phyloP scores from a whole-genome alignment of 345 rosid genomes.

The Aurinia saxatilis region DNA sequence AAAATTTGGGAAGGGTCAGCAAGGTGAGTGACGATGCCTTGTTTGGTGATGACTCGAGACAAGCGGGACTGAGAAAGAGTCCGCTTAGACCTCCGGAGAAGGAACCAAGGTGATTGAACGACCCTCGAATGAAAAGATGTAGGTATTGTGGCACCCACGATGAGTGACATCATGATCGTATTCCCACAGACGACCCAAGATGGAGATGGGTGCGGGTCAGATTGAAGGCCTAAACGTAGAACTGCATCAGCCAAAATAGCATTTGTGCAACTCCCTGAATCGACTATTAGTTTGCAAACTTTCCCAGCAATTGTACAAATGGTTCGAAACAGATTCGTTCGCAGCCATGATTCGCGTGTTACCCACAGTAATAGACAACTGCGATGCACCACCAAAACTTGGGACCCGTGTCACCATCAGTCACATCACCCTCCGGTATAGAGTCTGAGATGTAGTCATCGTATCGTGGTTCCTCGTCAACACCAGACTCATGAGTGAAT shows the following conservation, averaged over 20 bases:
- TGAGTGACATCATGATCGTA: too few relatives aligned
- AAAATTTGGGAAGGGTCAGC: too few relatives aligned
- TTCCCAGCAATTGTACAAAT: background rate
- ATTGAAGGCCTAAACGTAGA: background rate
- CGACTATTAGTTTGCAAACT: background rate
- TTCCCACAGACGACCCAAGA: too few relatives aligned
- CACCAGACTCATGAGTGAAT: too few relatives aligned
- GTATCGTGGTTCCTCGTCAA: background rate
- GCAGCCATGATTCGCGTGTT: background rate
- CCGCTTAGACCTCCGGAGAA: too few relatives aligned
- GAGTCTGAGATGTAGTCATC: background rate
- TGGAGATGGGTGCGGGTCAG: background rate
- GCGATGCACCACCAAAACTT: background rate
- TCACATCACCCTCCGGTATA: background rate
- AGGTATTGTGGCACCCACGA: too few relatives aligned
- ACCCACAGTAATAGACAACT: background rate
- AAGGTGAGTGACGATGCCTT: too few relatives aligned
- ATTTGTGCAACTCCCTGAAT: background rate
- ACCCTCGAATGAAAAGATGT: too few relatives aligned
- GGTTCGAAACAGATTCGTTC: background rate
- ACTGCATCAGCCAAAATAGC: background rate
- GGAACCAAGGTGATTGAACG: too few relatives aligned
- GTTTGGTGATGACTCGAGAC: too few relatives aligned
- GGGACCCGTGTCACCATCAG: background rate
- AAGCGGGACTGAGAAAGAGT: too few relatives aligned